phyloP scores from a whole-genome alignment of 2,329 filamentous ascomycete genomes.

The Xylariomycetidae sp. region DNA sequence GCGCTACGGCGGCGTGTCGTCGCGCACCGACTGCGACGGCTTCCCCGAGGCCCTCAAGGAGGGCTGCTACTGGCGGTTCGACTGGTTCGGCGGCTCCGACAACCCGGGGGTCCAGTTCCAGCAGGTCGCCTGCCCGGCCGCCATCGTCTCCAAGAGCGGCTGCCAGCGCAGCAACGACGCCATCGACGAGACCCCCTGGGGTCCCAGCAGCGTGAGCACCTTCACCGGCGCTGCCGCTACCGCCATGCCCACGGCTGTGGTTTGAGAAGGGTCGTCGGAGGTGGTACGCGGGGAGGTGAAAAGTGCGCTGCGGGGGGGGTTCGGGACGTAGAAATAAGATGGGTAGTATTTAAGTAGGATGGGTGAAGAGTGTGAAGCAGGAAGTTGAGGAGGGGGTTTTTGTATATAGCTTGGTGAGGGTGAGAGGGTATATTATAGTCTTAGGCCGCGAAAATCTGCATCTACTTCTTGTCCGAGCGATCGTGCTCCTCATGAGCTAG shows the following conservation, averaged over 20 bases:
- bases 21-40: conserved; percentile 44
- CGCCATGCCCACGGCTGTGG: background rate
- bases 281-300: too few species aligned
- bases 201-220: conserved; percentile 22
- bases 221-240: conserved; percentile 16
- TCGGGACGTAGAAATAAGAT: too few species aligned
- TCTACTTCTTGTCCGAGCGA: too few species aligned
- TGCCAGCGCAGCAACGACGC: conserved; percentile 28
- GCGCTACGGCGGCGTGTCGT: conserved; percentile 53
- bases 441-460: too few species aligned
- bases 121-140: conserved; percentile 51
- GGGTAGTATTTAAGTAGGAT: too few species aligned
- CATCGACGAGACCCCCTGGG: conserved; percentile 29
- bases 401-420: too few species aligned
- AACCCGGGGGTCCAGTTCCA: conserved; percentile 52
- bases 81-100: conserved; percentile 57
- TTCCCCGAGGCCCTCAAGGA: conserved; percentile 50
- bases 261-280: too few species aligned
- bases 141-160: conserved; percentile 36
- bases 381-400: too few species aligned
- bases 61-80: conserved; percentile 60
- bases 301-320: too few species aligned
- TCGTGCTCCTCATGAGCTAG: too few species aligned
- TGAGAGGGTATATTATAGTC: too few species aligned
- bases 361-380: too few species aligned